Conservation (phyloP, 441 rosid genomes). For the Gossypium gossypioides region DNA sequence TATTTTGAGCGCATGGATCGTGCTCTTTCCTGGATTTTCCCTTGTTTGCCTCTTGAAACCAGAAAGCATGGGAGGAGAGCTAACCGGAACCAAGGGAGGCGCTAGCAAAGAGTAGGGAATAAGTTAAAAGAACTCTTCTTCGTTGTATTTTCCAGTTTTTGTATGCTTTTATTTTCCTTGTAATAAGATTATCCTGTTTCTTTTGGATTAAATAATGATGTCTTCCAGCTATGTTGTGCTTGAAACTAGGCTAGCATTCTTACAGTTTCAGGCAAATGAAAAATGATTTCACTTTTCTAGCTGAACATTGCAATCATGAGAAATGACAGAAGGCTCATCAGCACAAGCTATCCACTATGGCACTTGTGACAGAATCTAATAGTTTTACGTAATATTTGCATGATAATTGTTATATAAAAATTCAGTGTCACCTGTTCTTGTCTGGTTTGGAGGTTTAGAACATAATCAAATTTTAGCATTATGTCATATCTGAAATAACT, state of each 20-base stretch:
- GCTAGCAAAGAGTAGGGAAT: not conserved
- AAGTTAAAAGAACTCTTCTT: not conserved
- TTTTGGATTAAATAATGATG: not conserved
- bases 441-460: too few species aligned
- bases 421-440: too few species aligned
- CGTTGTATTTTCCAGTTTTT: not conserved
- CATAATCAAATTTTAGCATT: not conserved
- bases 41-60: not conserved
- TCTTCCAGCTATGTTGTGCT: not conserved
- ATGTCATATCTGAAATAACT: not conserved
- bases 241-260: not conserved
- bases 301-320: not conserved
- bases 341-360: not conserved
- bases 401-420: too few species aligned
- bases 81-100: not conserved
- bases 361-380: not conserved
- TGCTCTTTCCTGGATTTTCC: slow-evolving; percentile 5
- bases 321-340: not conserved
- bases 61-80: not conserved
- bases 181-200: not conserved
- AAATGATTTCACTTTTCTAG: not conserved
- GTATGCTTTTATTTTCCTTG: not conserved
- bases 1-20: slow-evolving; percentile 11
- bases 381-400: not conserved
- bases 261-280: not conserved